Percentiles rank a stretch among this genome's conserved stretches.
Conservation (phyloP, 2,329 filamentous ascomycete species). For the Calonectria multiphialidica region DNA sequence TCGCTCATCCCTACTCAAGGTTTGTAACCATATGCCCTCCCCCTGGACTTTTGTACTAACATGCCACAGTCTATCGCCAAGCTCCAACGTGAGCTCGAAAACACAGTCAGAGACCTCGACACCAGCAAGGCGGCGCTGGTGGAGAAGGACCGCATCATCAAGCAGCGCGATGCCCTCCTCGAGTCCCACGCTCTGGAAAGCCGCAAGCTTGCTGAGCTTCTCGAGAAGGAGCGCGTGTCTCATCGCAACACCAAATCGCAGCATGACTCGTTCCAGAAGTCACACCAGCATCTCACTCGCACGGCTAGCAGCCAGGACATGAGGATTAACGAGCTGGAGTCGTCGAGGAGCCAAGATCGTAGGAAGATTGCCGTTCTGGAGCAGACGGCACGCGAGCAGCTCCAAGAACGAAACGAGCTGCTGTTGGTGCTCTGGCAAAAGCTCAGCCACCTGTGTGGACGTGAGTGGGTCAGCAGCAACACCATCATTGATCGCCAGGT, state of each 20-base stretch:
- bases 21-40: conserved; percentile 49
- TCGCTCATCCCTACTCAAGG: conserved; percentile 85
- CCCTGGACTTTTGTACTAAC: conserved; percentile 29
- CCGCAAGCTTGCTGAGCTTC: conserved; percentile 84
- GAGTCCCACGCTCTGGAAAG: conserved; percentile 91
- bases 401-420: conserved; percentile 89
- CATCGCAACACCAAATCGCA: conserved; percentile 89
- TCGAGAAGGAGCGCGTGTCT: conserved; percentile 89
- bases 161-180: conserved; percentile 87
- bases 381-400: conserved; percentile 84
- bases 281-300: conserved; percentile 86
- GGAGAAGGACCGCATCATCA: conserved; percentile 93
- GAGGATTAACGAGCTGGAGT: conserved; percentile 88
- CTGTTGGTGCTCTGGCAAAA: conserved; percentile 92
- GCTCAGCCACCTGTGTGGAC: conserved; percentile 86
- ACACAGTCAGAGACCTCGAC: conserved; percentile 85
- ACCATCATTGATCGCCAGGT: conserved; percentile 88
- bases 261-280: conserved; percentile 89
- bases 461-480: conserved; percentile 92
- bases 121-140: conserved; percentile 79
- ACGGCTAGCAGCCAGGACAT: conserved; percentile 88
- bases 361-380: conserved; percentile 83
- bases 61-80: conserved; percentile 80
- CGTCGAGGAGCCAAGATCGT: conserved; percentile 81
- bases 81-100: conserved; percentile 88